Evolutionary conservation across 192 early-diverging fungal species (phyloP).

Genomic region (Coemansia sp.): DNA sequence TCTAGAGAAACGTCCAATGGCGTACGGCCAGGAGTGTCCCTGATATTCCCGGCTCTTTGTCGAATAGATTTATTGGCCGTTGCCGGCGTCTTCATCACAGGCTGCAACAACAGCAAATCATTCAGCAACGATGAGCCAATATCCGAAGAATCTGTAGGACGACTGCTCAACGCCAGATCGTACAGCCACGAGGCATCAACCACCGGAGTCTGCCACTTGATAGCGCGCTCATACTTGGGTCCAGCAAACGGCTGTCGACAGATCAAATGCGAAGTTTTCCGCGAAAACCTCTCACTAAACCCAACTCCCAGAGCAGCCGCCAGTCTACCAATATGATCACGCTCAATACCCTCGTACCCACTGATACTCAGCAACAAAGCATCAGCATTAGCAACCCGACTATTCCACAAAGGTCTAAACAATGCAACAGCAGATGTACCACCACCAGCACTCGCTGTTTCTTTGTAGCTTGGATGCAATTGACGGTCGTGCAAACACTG

Average conservation of each 20-base stretch:
- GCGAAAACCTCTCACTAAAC: conserved; percentile 59
- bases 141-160: neutral
- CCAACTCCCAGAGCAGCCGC: conserved; percentile 42
- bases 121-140: too few species aligned
- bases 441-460: neutral
- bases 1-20: conserved; percentile 48
- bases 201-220: conserved; percentile 68
- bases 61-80: conserved; percentile 3
- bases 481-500: conserved; percentile 51
- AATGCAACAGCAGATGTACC: conserved; percentile 15
- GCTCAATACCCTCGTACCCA: conserved; percentile 60
- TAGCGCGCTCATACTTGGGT: conserved; percentile 71
- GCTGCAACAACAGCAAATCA: too few species aligned
- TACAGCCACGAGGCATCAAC: conserved; percentile 62
- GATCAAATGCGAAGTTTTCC: conserved; percentile 68
- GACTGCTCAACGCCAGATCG: conserved; percentile 7
- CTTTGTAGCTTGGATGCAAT: conserved; percentile 35
- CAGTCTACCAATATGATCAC: conserved; percentile 58
- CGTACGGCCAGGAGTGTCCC: conserved; percentile 37
- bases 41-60: neutral
- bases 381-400: neutral
- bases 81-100: conserved; percentile 10
- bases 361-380: conserved; percentile 53
- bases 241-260: conserved; percentile 62
- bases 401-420: conserved; percentile 34